Evolutionary conservation across 2,329 filamentous ascomycete genomes (phyloP).

Genomic region (Lachnellula occidentalis): DNA sequence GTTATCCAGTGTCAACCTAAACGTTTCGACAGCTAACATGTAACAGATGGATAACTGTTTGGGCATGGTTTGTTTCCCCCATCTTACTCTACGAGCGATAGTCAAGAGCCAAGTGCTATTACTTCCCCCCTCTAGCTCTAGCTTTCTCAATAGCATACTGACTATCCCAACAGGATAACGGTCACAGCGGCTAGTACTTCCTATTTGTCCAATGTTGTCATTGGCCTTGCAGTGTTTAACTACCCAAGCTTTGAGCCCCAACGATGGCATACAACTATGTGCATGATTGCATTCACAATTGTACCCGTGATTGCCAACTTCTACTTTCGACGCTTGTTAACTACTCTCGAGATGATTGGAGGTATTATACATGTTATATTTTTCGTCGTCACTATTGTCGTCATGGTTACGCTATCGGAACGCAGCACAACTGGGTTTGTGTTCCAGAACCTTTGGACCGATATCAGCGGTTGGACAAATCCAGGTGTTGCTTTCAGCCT

Average conservation of each 20-base stretch:
- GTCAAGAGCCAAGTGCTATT: not conserved
- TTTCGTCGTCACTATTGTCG: slow-evolving; percentile 37
- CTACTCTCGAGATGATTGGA: slow-evolving; percentile 37
- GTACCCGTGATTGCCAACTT: slow-evolving; percentile 39
- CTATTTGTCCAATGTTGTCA: slow-evolving; percentile 7
- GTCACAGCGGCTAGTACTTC: slow-evolving; percentile 8
- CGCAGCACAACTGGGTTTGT: slow-evolving; percentile 18
- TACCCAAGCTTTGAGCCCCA: slow-evolving; percentile 31
- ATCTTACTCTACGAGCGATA: not conserved
- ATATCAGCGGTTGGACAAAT: slow-evolving; percentile 26
- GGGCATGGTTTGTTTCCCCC: not conserved
- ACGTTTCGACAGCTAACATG: not conserved
- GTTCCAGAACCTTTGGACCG: slow-evolving; percentile 26
- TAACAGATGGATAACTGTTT: slow-evolving; percentile 4
- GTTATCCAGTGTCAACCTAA: not conserved
- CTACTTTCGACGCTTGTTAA: slow-evolving; percentile 32
- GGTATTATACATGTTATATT: slow-evolving; percentile 39
- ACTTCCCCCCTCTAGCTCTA: not conserved
- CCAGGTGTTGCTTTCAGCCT: slow-evolving; percentile 31
- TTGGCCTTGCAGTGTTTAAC: slow-evolving; percentile 22
- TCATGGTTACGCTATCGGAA: slow-evolving; percentile 28
- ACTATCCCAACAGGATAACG: slow-evolving; percentile 5
- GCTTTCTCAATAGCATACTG: not conserved
- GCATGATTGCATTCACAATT: slow-evolving; percentile 36
- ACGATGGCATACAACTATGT: slow-evolving; percentile 37